Evolutionary conservation across 805 yeast genomes (phyloP).

Genomic region (Myxozyma nipponensis): DNA sequence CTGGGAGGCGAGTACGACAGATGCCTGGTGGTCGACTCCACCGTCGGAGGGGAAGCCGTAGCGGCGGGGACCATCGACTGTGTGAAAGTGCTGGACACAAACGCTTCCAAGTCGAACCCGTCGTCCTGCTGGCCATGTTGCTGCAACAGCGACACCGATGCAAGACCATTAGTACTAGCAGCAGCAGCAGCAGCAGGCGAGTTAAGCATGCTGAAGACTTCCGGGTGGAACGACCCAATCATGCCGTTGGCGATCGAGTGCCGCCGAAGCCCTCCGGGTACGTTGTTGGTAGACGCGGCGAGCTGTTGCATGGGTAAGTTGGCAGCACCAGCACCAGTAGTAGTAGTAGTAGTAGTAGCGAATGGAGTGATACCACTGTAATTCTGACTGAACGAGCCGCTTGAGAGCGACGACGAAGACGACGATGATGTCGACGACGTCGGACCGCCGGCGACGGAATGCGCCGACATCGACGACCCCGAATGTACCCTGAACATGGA

Average conservation of each 20-base stretch:
- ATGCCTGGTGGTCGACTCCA: background rate
- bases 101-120: background rate
- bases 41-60: background rate
- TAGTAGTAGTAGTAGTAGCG: background rate
- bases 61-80: background rate
- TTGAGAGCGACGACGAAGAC: background rate
- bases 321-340: background rate
- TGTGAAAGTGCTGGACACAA: background rate
- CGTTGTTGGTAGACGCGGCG: background rate
- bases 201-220: background rate
- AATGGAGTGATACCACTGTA: too few relatives aligned
- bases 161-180: background rate
- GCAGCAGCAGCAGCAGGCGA: background rate
- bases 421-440: background rate
- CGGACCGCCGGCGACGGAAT: background rate
- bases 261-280: background rate
- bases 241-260: background rate
- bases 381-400: too few relatives aligned
- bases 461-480: background rate
- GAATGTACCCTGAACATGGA: too few relatives aligned
- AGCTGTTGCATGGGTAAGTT: background rate
- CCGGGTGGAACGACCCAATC: background rate
- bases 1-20: background rate
- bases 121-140: too few relatives aligned
- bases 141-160: too few relatives aligned